A percentile compares a stretch with the other conserved stretches of the same genome.
phyloP scores from a whole-genome alignment of 176 grass and related monocot genomes.

The Oryza rufipogon region DNA sequence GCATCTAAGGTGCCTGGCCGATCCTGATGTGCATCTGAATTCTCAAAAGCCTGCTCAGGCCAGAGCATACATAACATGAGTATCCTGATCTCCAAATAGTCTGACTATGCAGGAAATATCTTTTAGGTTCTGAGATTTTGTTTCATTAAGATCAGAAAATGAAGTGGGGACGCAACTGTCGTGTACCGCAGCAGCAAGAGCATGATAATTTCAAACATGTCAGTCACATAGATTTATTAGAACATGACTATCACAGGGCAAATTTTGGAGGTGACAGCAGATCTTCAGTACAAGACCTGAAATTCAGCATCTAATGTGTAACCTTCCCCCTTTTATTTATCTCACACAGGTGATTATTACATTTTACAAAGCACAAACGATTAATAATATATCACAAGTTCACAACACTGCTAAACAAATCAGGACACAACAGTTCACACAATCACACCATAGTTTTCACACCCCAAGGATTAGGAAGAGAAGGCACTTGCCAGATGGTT shows the following conservation, averaged over 20 bases:
- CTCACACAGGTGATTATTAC: not conserved
- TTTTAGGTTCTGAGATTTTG: not conserved
- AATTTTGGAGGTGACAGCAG: not conserved
- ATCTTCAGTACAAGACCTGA: not conserved
- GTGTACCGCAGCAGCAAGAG: not conserved
- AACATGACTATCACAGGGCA: not conserved
- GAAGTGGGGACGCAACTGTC: not conserved
- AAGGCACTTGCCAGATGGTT: constrained; percentile 22
- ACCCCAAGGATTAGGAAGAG: constrained; percentile 13
- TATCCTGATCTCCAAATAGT: too few relatives aligned
- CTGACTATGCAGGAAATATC: too few relatives aligned
- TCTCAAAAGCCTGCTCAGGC: too few relatives aligned
- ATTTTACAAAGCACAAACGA: not conserved
- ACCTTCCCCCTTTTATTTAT: constrained; percentile 47
- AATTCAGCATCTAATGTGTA: constrained; percentile 15
- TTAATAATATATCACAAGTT: not conserved
- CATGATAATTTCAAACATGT: not conserved
- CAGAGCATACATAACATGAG: too few relatives aligned
- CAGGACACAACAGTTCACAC: constrained; percentile 17
- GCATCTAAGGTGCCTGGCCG: too few relatives aligned
- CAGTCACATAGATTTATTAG: not conserved
- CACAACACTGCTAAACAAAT: not conserved
- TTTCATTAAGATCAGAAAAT: not conserved
- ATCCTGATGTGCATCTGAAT: too few relatives aligned
- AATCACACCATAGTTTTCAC: constrained; percentile 19